Conservation (phyloP, 2,329 filamentous ascomycete genomes). For the Aspergillus alliaceus region DNA sequence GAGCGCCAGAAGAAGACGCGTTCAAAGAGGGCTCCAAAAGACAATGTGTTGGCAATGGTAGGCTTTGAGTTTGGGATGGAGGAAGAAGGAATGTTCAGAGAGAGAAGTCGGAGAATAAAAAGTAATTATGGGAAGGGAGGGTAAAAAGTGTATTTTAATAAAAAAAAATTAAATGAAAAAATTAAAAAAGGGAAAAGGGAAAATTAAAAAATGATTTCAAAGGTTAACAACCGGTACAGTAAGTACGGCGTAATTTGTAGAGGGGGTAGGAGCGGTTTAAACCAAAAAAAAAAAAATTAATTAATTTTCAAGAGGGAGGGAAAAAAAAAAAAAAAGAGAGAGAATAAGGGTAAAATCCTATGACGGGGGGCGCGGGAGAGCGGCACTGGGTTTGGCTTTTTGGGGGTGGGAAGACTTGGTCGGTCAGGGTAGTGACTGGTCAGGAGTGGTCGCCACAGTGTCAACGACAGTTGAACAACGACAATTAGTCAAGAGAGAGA, state of each 20-base stretch:
- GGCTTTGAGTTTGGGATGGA: conserved; percentile 17
- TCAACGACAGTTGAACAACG: conserved; percentile 1
- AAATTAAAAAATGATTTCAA: conserved; percentile 1
- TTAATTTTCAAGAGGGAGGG: not conserved
- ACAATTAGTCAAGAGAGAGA: not conserved
- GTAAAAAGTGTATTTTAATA: conserved; percentile 13
- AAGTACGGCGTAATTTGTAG: conserved; percentile 13
- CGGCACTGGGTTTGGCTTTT: conserved; percentile 13
- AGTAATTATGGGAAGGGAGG: conserved; percentile 11
- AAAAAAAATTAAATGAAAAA: conserved; percentile 1
- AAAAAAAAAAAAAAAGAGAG: conserved; percentile 3
- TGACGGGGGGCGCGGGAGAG: conserved; percentile 16
- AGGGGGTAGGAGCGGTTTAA: conserved; percentile 3
- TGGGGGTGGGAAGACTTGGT: conserved; percentile 5
- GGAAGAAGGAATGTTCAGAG: conserved; percentile 21
- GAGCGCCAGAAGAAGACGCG: conserved; percentile 31
- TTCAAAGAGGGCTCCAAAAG: conserved; percentile 20
- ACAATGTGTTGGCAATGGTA: conserved; percentile 26
- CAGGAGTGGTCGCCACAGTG: conserved; percentile 15
- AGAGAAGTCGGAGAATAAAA: conserved; percentile 21
- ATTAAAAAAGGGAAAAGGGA: conserved; percentile 5
- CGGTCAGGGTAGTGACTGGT: conserved; percentile 4
- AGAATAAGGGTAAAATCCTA: conserved; percentile 7
- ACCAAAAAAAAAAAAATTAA: conserved; percentile 8
- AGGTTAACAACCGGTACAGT: conserved; percentile 12